These are phyloP conservation scores for Botrytis fragariae DNA, from an alignment of 2,329 filamentous ascomycete species.

Conservation along the genomic window DNA sequence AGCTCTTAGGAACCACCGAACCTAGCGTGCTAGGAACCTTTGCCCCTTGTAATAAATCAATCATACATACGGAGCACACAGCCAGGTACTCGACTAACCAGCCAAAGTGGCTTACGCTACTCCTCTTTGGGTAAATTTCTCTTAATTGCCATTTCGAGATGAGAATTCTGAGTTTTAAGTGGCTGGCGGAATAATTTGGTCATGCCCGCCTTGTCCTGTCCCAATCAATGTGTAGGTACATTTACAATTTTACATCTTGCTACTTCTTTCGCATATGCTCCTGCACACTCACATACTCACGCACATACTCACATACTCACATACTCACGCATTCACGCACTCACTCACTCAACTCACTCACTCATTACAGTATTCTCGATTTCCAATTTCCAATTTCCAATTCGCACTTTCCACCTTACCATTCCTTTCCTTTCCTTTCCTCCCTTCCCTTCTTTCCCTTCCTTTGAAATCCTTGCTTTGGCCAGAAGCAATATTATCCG, in stretches of 20 bases:
- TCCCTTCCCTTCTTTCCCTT: neutral
- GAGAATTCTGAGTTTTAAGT: neutral
- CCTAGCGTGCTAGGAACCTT: no score
- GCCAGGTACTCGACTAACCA: neutral
- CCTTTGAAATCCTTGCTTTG: slow-evolving; percentile 2
- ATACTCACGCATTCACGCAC: neutral
- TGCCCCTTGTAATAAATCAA: neutral
- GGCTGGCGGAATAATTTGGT: neutral
- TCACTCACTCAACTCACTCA: neutral
- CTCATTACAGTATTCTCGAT: slow-evolving; percentile 4
- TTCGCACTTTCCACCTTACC: neutral
- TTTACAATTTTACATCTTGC: neutral
- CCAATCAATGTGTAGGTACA: neutral
- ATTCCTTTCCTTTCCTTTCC: neutral
- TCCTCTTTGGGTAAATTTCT: neutral
- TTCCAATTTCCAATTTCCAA: neutral
- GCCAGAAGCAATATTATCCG: slow-evolving; percentile 1
- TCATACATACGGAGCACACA: neutral
- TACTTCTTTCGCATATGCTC: slow-evolving; percentile 1
- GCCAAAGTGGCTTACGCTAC: neutral
- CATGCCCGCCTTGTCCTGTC: neutral
- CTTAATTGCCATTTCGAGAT: slow-evolving; percentile 8
- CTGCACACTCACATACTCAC: neutral
- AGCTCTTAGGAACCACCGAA: no score
- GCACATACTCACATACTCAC: neutral